phyloP scores from a whole-genome alignment of 306 rosid species.

The Hylodesmum podocarpum region DNA sequence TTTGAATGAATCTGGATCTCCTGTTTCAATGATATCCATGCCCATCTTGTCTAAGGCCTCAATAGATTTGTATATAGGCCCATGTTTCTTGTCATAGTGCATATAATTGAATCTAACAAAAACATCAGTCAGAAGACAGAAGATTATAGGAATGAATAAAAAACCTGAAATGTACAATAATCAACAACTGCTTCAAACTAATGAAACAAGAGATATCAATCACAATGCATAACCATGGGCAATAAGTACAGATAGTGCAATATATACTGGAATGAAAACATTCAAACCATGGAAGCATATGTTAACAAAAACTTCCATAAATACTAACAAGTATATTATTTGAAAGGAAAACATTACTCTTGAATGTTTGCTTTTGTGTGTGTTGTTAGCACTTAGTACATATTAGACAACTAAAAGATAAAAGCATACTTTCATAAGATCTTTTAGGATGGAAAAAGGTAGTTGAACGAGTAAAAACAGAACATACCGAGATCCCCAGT shows the following conservation, averaged over 20 bases:
- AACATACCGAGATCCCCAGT: conserved; percentile 94
- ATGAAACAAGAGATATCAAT: conserved; percentile 6
- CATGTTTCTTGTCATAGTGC: conserved; percentile 85
- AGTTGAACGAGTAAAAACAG: background rate
- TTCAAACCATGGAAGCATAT: background rate
- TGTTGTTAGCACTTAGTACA: background rate
- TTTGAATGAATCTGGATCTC: conserved; percentile 92
- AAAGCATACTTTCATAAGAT: background rate
- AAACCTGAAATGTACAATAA: background rate
- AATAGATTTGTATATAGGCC: conserved; percentile 87
- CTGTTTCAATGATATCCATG: conserved; percentile 92
- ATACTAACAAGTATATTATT: background rate
- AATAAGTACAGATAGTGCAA: background rate
- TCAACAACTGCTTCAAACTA: conserved; percentile 17
- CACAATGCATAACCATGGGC: background rate
- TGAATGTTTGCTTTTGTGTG: background rate
- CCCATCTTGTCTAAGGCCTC: conserved; percentile 97
- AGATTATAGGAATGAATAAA: conserved; percentile 2
- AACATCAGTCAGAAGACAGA: conserved; percentile 9
- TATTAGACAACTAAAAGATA: background rate
- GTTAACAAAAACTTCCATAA: background rate
- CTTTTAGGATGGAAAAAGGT: background rate
- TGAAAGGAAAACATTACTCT: conserved; percentile 9
- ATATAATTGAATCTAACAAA: conserved; percentile 68
- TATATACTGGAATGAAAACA: background rate